phyloP scores from a whole-genome alignment of 768 basidiomycete species.

The Termitomyces sp. region DNA sequence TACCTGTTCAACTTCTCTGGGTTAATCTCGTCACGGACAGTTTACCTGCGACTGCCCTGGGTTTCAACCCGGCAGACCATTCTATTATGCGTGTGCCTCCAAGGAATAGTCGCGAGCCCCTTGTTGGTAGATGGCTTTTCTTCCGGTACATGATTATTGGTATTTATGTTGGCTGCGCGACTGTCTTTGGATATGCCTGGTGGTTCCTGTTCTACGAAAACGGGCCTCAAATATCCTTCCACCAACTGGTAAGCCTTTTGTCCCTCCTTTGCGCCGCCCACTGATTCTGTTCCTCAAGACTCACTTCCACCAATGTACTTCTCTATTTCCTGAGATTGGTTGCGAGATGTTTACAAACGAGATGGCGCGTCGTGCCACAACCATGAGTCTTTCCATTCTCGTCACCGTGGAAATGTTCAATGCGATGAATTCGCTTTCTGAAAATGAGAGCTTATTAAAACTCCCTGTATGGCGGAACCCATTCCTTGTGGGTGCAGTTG shows the following conservation, averaged over 20 bases:
- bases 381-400: conserved; percentile 93
- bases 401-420: conserved; percentile 98
- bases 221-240: conserved; percentile 90
- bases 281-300: conserved; percentile 44
- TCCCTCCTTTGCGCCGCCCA: not conserved
- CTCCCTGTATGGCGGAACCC: conserved; percentile 94
- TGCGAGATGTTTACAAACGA: conserved; percentile 94
- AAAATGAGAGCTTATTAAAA: conserved; percentile 88
- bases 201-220: conserved; percentile 93
- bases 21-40: conserved; percentile 98
- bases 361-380: conserved; percentile 84
- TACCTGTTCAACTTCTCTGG: conserved; percentile 97
- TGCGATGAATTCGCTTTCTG: conserved; percentile 95
- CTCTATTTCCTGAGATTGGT: conserved; percentile 82
- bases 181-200: conserved; percentile 98
- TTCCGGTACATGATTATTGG: conserved; percentile 94
- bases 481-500: conserved; percentile 85
- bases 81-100: conserved; percentile 96
- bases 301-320: conserved; percentile 90
- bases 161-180: conserved; percentile 89
- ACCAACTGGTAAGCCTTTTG: conserved; percentile 68
- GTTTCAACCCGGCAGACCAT: conserved; percentile 96
- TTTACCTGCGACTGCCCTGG: conserved; percentile 92
- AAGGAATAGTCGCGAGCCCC: conserved; percentile 82
- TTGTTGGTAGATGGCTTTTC: conserved; percentile 92